Evolutionary conservation across 2,329 filamentous ascomycete genomes (phyloP).

Genomic region (Allantophomopsis lycopodina): DNA sequence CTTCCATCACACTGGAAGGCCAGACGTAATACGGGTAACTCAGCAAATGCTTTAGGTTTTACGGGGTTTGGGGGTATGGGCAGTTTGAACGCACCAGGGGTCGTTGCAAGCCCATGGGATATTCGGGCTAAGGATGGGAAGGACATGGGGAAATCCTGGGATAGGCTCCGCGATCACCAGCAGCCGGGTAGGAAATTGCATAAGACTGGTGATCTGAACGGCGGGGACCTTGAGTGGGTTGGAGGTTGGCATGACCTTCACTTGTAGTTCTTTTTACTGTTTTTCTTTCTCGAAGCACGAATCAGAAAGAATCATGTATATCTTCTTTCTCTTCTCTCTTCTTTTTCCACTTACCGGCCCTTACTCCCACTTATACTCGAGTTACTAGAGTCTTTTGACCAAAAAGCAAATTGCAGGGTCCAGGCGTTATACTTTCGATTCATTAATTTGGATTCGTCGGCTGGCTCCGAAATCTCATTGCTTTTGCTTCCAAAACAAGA

Average conservation of each 20-base stretch:
- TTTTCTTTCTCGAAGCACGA: too few species aligned
- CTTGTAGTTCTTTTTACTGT: slow-evolving; percentile 39
- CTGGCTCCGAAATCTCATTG: too few species aligned
- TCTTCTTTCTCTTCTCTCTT: too few species aligned
- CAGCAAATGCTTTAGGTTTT: slow-evolving; percentile 22
- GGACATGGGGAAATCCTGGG: slow-evolving; percentile 33
- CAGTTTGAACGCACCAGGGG: slow-evolving; percentile 5
- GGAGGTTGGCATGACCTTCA: slow-evolving; percentile 66
- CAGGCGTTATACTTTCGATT: too few species aligned
- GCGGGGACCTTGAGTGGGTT: slow-evolving; percentile 86
- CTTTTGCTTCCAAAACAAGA: too few species aligned
- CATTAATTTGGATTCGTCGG: too few species aligned
- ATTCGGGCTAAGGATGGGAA: slow-evolving; percentile 17
- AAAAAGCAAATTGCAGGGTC: too few species aligned
- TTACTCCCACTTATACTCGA: too few species aligned
- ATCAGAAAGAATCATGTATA: too few species aligned
- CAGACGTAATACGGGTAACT: slow-evolving; percentile 10
- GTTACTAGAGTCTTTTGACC: too few species aligned
- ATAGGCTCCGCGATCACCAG: slow-evolving; percentile 28
- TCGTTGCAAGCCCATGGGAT: not conserved
- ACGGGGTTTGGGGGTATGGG: slow-evolving; percentile 28
- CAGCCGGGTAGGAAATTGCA: slow-evolving; percentile 23
- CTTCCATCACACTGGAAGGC: slow-evolving; percentile 22
- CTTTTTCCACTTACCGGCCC: too few species aligned
- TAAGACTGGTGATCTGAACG: slow-evolving; percentile 40